Base-by-base conservation (phyloP, 768 basidiomycete genomes). In the Russula foetens region DNA sequence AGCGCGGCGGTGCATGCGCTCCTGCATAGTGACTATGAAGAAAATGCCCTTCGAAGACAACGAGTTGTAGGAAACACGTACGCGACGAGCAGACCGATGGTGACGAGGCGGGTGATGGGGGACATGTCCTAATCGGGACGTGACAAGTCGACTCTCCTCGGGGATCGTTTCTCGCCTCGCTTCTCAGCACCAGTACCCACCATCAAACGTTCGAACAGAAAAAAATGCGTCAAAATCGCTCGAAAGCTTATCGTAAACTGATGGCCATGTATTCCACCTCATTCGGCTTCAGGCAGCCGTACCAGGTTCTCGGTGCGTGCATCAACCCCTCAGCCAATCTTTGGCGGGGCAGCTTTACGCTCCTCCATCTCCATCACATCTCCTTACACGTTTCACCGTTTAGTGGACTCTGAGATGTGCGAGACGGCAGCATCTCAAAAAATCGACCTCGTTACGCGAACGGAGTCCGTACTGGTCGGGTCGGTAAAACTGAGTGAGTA, bases 221-320 rank as follows among this genome's bases (percentile, higher is more conserved):
- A 58, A 71, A 66, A 39, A 99, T 99, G 97, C 80, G 94, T 57
- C 92, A 97, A 75, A 97, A 92, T 75, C 81, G 97, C 71, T 92
- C 94, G 28, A 99, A 99, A 74, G 83, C 86, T 0, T 98, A 98
- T 74, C 83, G 88, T 66, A 93, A 93, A 71, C 88, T 96, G 55
- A 98, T 99, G 95, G 80, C 84, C 17, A 75, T 95, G 51, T 98
- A 98, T 71, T 82, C 80, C 62, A 81, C 88, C 71, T 80, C 86
- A 2, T 98, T 98, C 72, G 89, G 89, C 7, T 98, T 98, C 72
- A 77, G 93, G 47, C 85, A 93, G 68, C 96, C 97, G 0, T 98
- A 93, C 71, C 97, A 98, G 77, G 81, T 96, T 7, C 80, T 98
- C 26, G 82, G 94, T 93, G 67, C 64, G 78, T 43, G 1, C 9